phyloP scores from a whole-genome alignment of 805 yeast species.

The Candida odintsovae region DNA sequence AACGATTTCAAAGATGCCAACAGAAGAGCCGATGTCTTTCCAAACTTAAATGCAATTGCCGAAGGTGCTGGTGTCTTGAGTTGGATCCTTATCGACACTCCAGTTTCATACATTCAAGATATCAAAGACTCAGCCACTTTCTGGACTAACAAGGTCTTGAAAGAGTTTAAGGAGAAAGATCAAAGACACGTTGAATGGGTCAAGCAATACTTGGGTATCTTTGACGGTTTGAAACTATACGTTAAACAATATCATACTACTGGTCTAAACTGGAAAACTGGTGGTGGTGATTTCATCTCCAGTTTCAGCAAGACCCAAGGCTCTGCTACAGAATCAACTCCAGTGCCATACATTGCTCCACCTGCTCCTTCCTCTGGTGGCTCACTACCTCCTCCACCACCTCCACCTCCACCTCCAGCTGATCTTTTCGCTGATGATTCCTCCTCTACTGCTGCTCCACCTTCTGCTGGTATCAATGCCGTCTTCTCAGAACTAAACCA shows the following conservation, averaged over 20 bases:
- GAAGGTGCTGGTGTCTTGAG: conserved; percentile 90
- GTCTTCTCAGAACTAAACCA: conserved; percentile 87
- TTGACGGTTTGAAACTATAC: conserved; percentile 65
- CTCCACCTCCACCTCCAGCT: conserved; percentile 78
- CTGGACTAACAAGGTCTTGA: conserved; percentile 87
- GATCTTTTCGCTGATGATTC: conserved; percentile 44
- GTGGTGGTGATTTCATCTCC: conserved; percentile 53
- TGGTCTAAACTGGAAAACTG: conserved; percentile 77
- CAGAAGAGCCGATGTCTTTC: conserved; percentile 56
- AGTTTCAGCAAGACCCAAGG: conserved; percentile 36
- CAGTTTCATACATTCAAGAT: conserved; percentile 71
- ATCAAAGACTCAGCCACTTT: conserved; percentile 89
- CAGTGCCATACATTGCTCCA: conserved; percentile 61
- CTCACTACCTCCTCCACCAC: conserved; percentile 85
- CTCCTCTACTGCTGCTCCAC: conserved; percentile 21
- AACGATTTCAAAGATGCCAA: conserved; percentile 67
- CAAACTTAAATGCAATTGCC: conserved; percentile 75
- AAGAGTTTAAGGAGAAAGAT: conserved; percentile 74
- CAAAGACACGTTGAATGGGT: conserved; percentile 79
- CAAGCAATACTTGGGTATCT: conserved; percentile 50
- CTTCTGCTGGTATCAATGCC: conserved; percentile 64
- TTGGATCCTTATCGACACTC: conserved; percentile 79
- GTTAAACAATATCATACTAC: conserved; percentile 74
- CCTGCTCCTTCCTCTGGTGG: conserved; percentile 84
- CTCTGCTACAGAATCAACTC: conserved; percentile 28